Base-by-base conservation (phyloP, 306 rosid species). In the Delonix regia region DNA sequence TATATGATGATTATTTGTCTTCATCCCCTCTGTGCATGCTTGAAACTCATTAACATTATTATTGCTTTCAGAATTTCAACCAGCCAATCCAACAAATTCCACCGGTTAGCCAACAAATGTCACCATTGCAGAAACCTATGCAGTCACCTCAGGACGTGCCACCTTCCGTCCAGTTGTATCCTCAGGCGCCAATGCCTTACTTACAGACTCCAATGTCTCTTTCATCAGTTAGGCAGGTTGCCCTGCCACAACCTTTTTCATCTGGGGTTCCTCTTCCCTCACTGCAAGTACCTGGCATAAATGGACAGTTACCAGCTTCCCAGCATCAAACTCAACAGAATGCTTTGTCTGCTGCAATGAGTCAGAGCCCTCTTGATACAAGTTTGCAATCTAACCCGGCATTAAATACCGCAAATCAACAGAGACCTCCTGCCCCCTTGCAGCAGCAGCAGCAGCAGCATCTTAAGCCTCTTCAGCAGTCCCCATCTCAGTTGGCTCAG, bases 401-500 rank as follows among this genome's bases (percentile, higher is more conserved):
- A 69, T 64, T 85, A 66, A 39, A 78, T 16, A 56, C 85, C 6
- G 42, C 90, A 34, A 92, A 78, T 82, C 86, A 81, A 83, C 90
- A 80, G 77, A 89, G 82, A 59, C 73, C 49, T 81, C 86, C 82
- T 77, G 85, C 83, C 81, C 49, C 88, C 42, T 56, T 69, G 74
- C 87, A 73, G 74, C 93, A 84, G 48, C 93, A 78, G 55, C 55
- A 84, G 48, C 93, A 78, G 55, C 55, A 49, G 45, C 76, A 83
- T 52, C 83, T 84, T 85, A 94, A 88, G 57, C 78, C 89, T 68
- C 89, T 60, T 85, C 92, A 89, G 72, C 91, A 89, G 71, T 85
- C 98, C 19, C 93, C 98, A 76, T 94, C 97, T 70, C 97, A 86
- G 60, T 81, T 90, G 80, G 97, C 97, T 78, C 98, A 92, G 86